phyloP scores from a whole-genome alignment of 1,284 basidiomycete genomes.

The Malassezia sympodialis region DNA sequence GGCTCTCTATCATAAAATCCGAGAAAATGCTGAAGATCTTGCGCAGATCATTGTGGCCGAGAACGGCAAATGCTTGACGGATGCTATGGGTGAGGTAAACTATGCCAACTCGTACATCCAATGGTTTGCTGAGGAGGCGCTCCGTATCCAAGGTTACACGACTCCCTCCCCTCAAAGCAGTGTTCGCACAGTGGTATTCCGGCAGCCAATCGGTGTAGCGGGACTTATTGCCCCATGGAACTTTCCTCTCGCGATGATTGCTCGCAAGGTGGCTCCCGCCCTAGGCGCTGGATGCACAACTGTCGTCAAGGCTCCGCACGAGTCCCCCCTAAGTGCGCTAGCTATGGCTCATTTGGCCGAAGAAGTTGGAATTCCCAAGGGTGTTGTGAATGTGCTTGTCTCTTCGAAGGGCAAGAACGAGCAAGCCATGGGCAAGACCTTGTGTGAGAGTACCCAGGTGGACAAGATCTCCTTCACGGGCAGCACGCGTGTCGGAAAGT shows the following conservation, averaged over 20 bases:
- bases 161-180: constrained; percentile 67
- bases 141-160: constrained; percentile 57
- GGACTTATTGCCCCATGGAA: constrained; percentile 50
- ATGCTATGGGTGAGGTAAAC: constrained; percentile 42
- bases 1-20: constrained; percentile 34
- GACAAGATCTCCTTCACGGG: constrained; percentile 89
- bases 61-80: constrained; percentile 42
- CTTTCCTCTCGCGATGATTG: constrained; percentile 54
- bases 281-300: constrained; percentile 86
- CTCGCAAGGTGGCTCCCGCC: constrained; percentile 75
- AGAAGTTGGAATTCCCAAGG: constrained; percentile 82
- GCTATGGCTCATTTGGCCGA: constrained; percentile 73
- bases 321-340: constrained; percentile 87
- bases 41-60: constrained; percentile 45
- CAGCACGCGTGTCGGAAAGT: constrained; percentile 79
- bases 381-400: constrained; percentile 88
- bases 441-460: constrained; percentile 55
- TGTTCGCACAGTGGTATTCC: constrained; percentile 69
- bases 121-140: constrained; percentile 40
- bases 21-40: constrained; percentile 36
- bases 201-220: constrained; percentile 74
- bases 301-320: constrained; percentile 88
- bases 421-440: constrained; percentile 62
- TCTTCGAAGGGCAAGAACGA: constrained; percentile 65
- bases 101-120: constrained; percentile 45